Conservation (phyloP, 2,329 filamentous ascomycete genomes). For the Kalmusia sp. region DNA sequence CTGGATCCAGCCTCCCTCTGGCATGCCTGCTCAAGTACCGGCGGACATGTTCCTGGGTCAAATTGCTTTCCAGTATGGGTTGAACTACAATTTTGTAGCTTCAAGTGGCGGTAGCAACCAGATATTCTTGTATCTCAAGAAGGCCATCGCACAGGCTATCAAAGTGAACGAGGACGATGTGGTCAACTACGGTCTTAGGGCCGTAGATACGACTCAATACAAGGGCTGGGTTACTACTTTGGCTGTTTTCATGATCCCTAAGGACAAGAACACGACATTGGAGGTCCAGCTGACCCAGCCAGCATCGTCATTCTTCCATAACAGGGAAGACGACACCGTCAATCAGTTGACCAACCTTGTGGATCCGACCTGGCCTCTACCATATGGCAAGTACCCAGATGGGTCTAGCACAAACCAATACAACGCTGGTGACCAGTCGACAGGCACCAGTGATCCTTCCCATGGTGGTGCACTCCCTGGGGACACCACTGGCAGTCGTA, state of each 20-base stretch:
- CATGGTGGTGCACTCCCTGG: conserved; percentile 59
- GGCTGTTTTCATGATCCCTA: conserved; percentile 61
- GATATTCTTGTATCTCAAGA: conserved; percentile 80
- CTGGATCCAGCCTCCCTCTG: conserved; percentile 74
- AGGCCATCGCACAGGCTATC: conserved; percentile 73
- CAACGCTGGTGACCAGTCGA: conserved; percentile 47
- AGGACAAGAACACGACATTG: conserved; percentile 61
- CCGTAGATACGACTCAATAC: conserved; percentile 73
- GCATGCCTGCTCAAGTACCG: conserved; percentile 61
- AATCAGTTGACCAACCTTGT: conserved; percentile 79
- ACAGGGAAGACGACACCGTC: conserved; percentile 66
- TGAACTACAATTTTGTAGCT: conserved; percentile 84
- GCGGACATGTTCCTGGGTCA: conserved; percentile 76
- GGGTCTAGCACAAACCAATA: conserved; percentile 50
- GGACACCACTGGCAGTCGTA: conserved; percentile 60
- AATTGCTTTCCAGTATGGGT: conserved; percentile 79
- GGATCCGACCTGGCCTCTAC: conserved; percentile 80
- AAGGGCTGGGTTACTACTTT: conserved; percentile 84
- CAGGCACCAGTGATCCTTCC: conserved; percentile 38
- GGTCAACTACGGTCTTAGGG: conserved; percentile 74
- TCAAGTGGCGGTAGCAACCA: conserved; percentile 78
- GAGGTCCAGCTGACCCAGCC: conserved; percentile 73
- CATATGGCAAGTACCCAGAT: conserved; percentile 55
- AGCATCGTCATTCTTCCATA: conserved; percentile 76
- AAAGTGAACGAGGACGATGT: conserved; percentile 58